These are phyloP conservation scores for Globisporangium rhizosaccharum DNA, from an alignment of 352 stramenopile species.

Conservation along the genomic window DNA sequence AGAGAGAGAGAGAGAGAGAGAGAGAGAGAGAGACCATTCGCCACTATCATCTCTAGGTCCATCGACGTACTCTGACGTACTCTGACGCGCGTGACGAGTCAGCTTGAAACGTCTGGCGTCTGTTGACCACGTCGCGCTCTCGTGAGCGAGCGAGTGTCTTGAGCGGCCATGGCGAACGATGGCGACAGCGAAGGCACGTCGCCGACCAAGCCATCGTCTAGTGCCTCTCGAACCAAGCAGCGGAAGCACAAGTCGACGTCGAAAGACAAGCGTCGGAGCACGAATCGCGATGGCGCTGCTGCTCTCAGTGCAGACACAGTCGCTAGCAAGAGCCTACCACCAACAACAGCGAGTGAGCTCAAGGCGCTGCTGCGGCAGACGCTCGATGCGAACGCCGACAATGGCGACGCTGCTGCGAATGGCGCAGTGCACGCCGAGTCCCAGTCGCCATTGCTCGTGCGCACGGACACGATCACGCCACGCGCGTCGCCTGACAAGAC, in stretches of 20 bases:
- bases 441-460: constrained; percentile 33
- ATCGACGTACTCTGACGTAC: too few species aligned
- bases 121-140: not conserved
- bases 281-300: not conserved
- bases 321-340: not conserved
- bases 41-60: too few species aligned
- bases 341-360: constrained; percentile 11
- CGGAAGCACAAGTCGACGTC: too few species aligned
- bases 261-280: not conserved
- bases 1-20: too few species aligned
- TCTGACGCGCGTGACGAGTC: too few species aligned
- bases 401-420: constrained; percentile 16
- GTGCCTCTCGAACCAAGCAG: too few species aligned
- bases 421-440: constrained; percentile 18
- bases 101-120: not conserved
- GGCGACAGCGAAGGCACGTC: too few species aligned
- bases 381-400: not conserved
- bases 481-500: constrained; percentile 10
- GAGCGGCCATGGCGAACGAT: too few species aligned
- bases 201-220: too few species aligned
- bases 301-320: not conserved
- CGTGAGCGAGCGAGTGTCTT: not conserved
- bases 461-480: constrained; percentile 10
- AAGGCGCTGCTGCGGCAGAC: constrained; percentile 15
- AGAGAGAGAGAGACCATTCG: not conserved